Evolutionary conservation across 352 stramenopile genomes (phyloP), one percentile per base, ranked within the genome.

Genomic region (Phytopythium aichiense): DNA sequence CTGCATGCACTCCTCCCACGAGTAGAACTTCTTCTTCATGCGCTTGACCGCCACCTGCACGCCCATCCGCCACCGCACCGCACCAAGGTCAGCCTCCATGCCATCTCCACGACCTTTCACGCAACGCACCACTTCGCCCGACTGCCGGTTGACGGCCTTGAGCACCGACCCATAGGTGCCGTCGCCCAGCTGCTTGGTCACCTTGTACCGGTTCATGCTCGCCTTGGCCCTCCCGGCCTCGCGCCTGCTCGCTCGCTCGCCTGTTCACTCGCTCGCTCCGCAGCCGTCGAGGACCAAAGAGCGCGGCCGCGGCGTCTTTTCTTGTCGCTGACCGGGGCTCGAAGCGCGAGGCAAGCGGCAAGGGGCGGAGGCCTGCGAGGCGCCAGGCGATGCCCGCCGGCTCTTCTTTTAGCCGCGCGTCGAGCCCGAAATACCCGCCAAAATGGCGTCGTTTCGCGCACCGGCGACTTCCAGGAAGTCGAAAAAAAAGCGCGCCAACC

Each of bases 21-120:
- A 97, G 71, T 96, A 96, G 74, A 98, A 98, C 64, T 98, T 97
- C 79, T 98, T 98, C 75, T 98, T 98, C 91, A 99, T 98, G 67
- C 97, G 98, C 72, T 99, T 98, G 54, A 99, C 87, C 3, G 95
- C 96, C 16, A 98, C 92, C 83, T 97, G 62, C 46, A 50, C 22
- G 23, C 3, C 25, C 25, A 30, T 30, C 25, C 8, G 4, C 28
- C 15, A 55, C 18, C 30, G 11, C 40, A 6, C 4, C 23, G 54
- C 33, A 7, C 45, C 30, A 49, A 22, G 20, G 40, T 28, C 20
- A 46, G 25, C 20, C 25, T 38, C 40, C 52, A 58, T 6, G 22
- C 46, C 20, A n/a, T 2, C 5, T 23, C 23, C 23, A 50, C 30
- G 53, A 61, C 38, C 61, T 53, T 53, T 53, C 23, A 12, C 23